Evolutionary conservation across 2,329 filamentous ascomycete species (phyloP), one percentile per base, ranked within the genome.

Genomic region (Xylaria polymorpha): DNA sequence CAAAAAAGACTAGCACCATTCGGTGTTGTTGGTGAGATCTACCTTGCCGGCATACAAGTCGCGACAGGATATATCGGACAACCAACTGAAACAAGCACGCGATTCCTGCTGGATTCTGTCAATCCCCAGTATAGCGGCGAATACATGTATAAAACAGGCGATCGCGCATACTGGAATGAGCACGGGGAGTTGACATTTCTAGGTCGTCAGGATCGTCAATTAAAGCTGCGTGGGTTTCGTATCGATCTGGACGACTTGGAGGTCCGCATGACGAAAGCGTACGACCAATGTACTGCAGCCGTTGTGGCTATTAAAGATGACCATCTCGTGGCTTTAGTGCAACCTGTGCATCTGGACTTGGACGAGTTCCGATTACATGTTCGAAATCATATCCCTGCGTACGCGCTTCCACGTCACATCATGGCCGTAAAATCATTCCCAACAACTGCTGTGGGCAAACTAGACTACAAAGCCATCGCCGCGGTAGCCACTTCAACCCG

Each of bases 41-140:
- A 77, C 61, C 70, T 83, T 2, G 79, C 82, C 1, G 83, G 84
- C 3, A 75, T 83, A 0, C 83, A 85, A 66, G 79, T 85, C 1
- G 66, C 81, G 0, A 51, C 35, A 2, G 82, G 83, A 3, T 86
- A 86, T 69, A 66, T 83, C 15, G 74, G 75, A 35, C 37, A 62
- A n/a, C 74, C 77, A 0, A 20, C 20, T 1, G n/a, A 50, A 14
- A 67, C 51, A n/a, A 72, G 29, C 9, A 4, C 8, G 6, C n/a
- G 43, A 7, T 65, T 65, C 20, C 35, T 53, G 14, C 44, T 20
- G 5, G 63, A 65, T 35, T 55, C 41, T 9, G 29, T 64, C 8
- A 35, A 37, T 29, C 22, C 29, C 14, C 25, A 57, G 37, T 57
- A 22, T 15, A n/a, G 12, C 6, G 6, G 25, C 9, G 51, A 64